Evolutionary conservation across 1,284 basidiomycete genomes (phyloP), one percentile per base, ranked within the genome.

Genomic region (Tilletia horrida): DNA sequence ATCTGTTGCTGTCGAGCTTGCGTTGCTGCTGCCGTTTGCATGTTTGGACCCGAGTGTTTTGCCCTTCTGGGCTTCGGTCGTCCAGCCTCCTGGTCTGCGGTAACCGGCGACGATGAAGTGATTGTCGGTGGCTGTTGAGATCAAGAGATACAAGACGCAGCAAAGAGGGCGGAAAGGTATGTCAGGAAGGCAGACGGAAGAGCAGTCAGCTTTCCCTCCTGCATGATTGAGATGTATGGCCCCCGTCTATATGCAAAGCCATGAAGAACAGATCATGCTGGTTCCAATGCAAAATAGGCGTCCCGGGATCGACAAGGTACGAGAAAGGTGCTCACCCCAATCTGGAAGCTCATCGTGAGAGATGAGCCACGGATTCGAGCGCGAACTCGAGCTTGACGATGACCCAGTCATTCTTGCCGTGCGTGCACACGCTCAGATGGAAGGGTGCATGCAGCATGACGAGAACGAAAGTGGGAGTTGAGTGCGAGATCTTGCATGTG

Each of bases 41-140:
- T 29, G 8, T 29, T 45, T 69, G 7, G 27, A 52, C 61, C 40
- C 65, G 1, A 45, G 47, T 8, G 8, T 63, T 48, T 59, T 31
- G 8, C 67, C 63, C 21, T 45, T 48, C 11, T 40, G 35, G 35
- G 35, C 35, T 40, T 4, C 35, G 35, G 35, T 40, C 2, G 29
- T 66, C 67, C 66, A 57, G 50, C 76, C 76, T 62, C 79, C 80
- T 18, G 79, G 79, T 21, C 78, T 69, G 57, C 80, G 70, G 66
- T 81, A 80, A 31, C 80, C 79, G 59, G 66, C 73, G 29, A 70
- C 50, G 57, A 81, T 76, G 71, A 74, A 76, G 8, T 74, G 73
- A 63, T 77, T 78, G 71, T 81, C 79, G 66, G 73, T 65, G 64
- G 76, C 67, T 62, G 43, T 16, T n/a, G 52, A 59, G 31, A 64